Evolutionary conservation across 306 rosid genomes (phyloP), one percentile per base, ranked within the genome.

Genomic region (Dryas drummondii): DNA sequence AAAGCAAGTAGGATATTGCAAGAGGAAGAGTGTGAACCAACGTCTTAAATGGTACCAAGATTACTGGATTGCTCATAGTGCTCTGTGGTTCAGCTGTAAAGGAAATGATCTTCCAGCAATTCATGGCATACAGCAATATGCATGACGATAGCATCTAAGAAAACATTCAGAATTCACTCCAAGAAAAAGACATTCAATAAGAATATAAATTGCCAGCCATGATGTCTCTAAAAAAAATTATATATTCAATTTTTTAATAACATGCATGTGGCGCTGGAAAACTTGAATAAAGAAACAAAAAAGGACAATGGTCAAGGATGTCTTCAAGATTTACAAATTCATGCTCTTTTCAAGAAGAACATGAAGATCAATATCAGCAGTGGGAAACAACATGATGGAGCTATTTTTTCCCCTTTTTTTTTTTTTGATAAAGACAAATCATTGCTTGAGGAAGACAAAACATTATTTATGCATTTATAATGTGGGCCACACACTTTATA

Each of bases 11-110:
- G 19, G 88, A 75, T 56, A 88, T 56, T 50, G 90, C 87, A 60
- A 91, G 90, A 64, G 94, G 97, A 82, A 88, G 76, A 44, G 90
- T 84, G 61, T 79, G 86, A 61, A 45, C 78, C 76, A 88, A 62
- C 72, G 83, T 84, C 83, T 55, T 82, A 47, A 81, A 56, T 8
- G 91, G 74, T 57, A 91, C 84, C 19, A 87, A 77, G 40, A 68
- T 73, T 59, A 78, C 68, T 73, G 89, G 83, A 50, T 83, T 88
- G 46, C 79, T 65, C 40, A 83, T 70, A 50, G 51, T 79, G 76
- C 71, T 84, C 44, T 68, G 77, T 2, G 83, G 76, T 69, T 87
- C 88, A 37, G n/a, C 51, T 67, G 87, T 85, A 86, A 91, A 87
- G 77, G 93, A 91, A 76, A 91, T 77, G 59, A 85, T 84, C 74